A percentile compares a stretch with the other conserved stretches of the same genome.
These are phyloP conservation scores for Acacia confusa DNA, from an alignment of 306 rosid species.

Conservation along the genomic window DNA sequence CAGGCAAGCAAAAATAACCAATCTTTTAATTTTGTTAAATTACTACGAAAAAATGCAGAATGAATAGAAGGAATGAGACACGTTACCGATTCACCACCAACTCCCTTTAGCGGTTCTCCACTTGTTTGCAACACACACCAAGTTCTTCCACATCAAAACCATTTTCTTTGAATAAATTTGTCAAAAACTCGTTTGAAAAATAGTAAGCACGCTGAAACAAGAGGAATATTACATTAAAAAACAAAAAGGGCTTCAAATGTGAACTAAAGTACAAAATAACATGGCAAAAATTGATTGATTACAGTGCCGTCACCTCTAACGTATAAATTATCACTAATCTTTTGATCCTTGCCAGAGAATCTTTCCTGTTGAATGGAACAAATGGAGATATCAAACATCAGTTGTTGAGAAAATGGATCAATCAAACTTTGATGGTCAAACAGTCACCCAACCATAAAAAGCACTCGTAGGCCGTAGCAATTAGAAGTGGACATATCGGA, in stretches of 20 bases:
- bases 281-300: slow-evolving; percentile 41
- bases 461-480: too few species aligned
- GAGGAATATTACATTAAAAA: slow-evolving; percentile 16
- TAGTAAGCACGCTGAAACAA: slow-evolving; percentile 86
- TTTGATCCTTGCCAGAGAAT: slow-evolving; percentile 80
- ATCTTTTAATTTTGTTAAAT: not conserved
- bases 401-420: slow-evolving; percentile 1
- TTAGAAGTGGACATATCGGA: too few species aligned
- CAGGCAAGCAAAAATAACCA: slow-evolving; percentile 22
- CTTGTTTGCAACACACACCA: slow-evolving; percentile 87
- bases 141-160: slow-evolving; percentile 71
- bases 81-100: slow-evolving; percentile 83
- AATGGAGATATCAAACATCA: slow-evolving; percentile 13
- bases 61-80: slow-evolving; percentile 12
- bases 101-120: slow-evolving; percentile 85
- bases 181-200: slow-evolving; percentile 84
- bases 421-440: slow-evolving; percentile 23
- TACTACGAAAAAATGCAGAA: slow-evolving; percentile 4
- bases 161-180: slow-evolving; percentile 72
- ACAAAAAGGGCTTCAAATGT: slow-evolving; percentile 11
- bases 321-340: slow-evolving; percentile 83
- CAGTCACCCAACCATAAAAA: not conserved
- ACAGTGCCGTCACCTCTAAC: slow-evolving; percentile 98
- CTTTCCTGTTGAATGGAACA: slow-evolving; percentile 63
- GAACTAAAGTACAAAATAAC: slow-evolving; percentile 8